Base-by-base conservation (phyloP, 495 filamentous ascomycete genomes). In the Chaetomium cochliodes region DNA sequence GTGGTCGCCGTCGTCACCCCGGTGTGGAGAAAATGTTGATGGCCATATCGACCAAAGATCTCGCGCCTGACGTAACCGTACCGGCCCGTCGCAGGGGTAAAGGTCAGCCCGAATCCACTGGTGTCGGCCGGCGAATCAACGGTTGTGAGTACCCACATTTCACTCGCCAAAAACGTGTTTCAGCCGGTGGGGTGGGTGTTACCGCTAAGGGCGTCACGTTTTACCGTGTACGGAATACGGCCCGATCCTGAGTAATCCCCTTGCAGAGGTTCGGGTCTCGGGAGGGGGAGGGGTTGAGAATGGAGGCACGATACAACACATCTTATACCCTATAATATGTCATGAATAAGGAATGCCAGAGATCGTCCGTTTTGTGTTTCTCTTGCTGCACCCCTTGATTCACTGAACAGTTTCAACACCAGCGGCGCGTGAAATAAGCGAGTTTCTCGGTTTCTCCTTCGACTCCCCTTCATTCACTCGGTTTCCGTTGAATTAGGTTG, bases 11-110 rank as follows among this genome's bases (percentile, higher is more conserved):
- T 51, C 47, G 28, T 39, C 47, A 28, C 5, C 22, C 12, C 2
- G 11, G 20, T 59, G 58, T 61, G 58, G 58, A 61, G 59, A 54
- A 54, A 62, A 54, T 13, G 33, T 60, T 37, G 37, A 22, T 11
- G 25, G 22, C 47, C 25, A 28, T 62, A 3, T 56, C 51, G 41
- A 42, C 41, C 51, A 51, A 62, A 55, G 39, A 62, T 62, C 15
- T 46, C 23, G 60, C 2, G 51, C 60, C 47, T 63, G 60, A 49
- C 60, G 51, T 56, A 56, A 49, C 60, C 51, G 51, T 15, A 16
- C 23, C 51, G 25, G 39, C 7, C 51, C 41, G 51, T 16, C 23
- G 41, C 59, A 62, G 59, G 47, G 58, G 49, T 44, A 50, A 5
- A 25, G 44, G 16, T 30, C 30, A 53, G 46, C 22, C 42, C 47